These are phyloP conservation scores for Narthecium ossifragum DNA, from an alignment of 106 monocot genomes.

Conservation along the genomic window DNA sequence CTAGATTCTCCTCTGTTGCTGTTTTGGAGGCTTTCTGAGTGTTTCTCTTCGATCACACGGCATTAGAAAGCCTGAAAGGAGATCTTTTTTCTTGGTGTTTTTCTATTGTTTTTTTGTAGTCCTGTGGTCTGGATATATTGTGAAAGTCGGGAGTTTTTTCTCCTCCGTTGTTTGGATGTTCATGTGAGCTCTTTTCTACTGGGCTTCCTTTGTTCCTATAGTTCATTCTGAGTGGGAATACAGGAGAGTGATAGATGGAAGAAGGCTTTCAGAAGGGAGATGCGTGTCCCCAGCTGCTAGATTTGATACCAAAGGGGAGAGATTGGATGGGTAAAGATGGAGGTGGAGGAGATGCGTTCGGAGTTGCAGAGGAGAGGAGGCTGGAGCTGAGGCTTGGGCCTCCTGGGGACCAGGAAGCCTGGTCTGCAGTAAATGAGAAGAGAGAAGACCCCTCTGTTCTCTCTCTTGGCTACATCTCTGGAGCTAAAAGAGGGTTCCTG, in stretches of 20 bases:
- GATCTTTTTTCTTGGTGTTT: not conserved
- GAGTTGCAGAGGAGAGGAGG: constrained; percentile 37
- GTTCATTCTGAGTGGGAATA: not conserved
- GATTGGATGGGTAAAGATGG: constrained; percentile 17
- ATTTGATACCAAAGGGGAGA: constrained; percentile 30
- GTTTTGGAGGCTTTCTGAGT: constrained; percentile 3
- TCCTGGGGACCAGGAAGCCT: constrained; percentile 46
- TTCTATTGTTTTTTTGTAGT: not conserved
- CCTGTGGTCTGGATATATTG: not conserved
- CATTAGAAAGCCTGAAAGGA: no score
- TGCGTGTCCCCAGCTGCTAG: constrained; percentile 25
- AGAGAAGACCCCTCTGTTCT: constrained; percentile 18
- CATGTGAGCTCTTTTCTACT: not conserved
- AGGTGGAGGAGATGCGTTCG: constrained; percentile 14
- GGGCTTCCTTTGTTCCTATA: not conserved
- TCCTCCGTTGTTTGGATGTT: not conserved
- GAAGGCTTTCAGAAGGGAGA: constrained; percentile 9
- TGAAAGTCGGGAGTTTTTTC: not conserved
- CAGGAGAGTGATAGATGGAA: constrained; percentile 21
- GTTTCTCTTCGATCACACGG: no score
- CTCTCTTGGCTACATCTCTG: constrained; percentile 25
- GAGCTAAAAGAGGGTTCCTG: constrained; percentile 33
- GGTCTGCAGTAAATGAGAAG: constrained; percentile 15
- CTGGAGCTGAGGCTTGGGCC: constrained; percentile 78
- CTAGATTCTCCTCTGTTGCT: not conserved